These are phyloP conservation scores for Ophiostoma fasciatum DNA, from an alignment of 2,329 filamentous ascomycete species.

Conservation along the genomic window DNA sequence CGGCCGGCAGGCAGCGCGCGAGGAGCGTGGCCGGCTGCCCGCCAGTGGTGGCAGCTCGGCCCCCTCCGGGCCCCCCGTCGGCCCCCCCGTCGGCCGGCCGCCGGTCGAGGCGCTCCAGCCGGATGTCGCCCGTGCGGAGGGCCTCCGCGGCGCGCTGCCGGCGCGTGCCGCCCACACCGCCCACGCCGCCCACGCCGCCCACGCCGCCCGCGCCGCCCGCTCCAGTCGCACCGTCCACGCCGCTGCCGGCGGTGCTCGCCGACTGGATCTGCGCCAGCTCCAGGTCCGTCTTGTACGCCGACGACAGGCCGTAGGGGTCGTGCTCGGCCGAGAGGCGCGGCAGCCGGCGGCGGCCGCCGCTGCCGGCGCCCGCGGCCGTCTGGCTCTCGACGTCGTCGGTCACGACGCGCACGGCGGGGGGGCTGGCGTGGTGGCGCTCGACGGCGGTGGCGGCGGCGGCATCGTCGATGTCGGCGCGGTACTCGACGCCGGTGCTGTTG, in stretches of 20 bases:
- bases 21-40: too few relatives aligned
- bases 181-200: neutral
- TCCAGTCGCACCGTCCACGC: conserved; percentile 1
- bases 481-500: conserved; percentile 32
- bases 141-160: too few relatives aligned
- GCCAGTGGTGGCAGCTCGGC: too few relatives aligned
- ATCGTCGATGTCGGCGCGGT: conserved; percentile 19
- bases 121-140: too few relatives aligned
- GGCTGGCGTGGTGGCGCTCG: conserved; percentile 24
- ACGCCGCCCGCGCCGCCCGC: conserved; percentile 7
- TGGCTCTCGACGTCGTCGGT: conserved; percentile 39
- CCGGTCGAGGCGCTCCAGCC: too few relatives aligned
- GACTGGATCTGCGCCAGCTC: conserved; percentile 68
- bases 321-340: conserved; percentile 47
- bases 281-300: conserved; percentile 58
- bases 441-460: conserved; percentile 24
- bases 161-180: too few relatives aligned
- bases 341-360: conserved; percentile 28
- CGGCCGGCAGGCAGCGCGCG: conserved; percentile 17
- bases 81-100: too few relatives aligned
- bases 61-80: too few relatives aligned
- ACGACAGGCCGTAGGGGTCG: conserved; percentile 71
- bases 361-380: conserved; percentile 18
- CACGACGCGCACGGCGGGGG: conserved; percentile 1
- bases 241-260: conserved; percentile 38